Evolutionary conservation across 1,284 basidiomycete species (phyloP), one percentile per base, ranked within the genome.

Genomic region (Lignosus rhinocerotis): DNA sequence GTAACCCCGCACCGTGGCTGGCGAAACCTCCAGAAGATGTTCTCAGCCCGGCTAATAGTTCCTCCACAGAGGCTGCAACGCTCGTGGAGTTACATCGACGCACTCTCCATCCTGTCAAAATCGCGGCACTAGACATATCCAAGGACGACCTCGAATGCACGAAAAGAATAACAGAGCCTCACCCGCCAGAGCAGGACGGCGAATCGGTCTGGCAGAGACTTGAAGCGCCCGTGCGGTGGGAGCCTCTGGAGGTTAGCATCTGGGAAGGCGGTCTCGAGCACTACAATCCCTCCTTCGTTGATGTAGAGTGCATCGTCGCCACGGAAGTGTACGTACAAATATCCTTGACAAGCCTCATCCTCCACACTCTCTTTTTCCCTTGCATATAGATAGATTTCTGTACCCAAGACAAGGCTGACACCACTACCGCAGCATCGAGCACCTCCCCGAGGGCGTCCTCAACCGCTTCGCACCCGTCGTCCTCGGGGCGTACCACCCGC

Each of bases 211-310:
- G 61, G 61, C 55, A 59, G 39, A 64, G 56, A 12, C 36, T 39
- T 12, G 36, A 5, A 10, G 56, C 52, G 25, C 50, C 56, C 42
- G 57, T 65, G 8, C 80, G 94, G 42, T 97, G 93, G 91, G 88
- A 93, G 62, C 76, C 83, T 4, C 73, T 96, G 30, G 76, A 82
- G 9, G 85, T 86, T 6, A 82, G 88, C 65, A 72, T 97, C 1
- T 97, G 91, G 90, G 80, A 90, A 44, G 96, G 96, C 8, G 88
- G 87, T 1, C 77, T 98, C 45, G 85, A 93, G 69, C 77, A 78
- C 8, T 80, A 90, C 67, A 97, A 97, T 67, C 78, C 85, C 25
- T 80, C 83, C 42, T 88, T 98, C 63, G 79, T 85, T 19, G 83
- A 80, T 46, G 81, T 85, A 19, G 93, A 97, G 60, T 94, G 93